Percentiles rank a stretch among this genome's conserved stretches.
These are phyloP conservation scores for Pythium apleroticum DNA, from an alignment of 352 stramenopile genomes.

Conservation along the genomic window DNA sequence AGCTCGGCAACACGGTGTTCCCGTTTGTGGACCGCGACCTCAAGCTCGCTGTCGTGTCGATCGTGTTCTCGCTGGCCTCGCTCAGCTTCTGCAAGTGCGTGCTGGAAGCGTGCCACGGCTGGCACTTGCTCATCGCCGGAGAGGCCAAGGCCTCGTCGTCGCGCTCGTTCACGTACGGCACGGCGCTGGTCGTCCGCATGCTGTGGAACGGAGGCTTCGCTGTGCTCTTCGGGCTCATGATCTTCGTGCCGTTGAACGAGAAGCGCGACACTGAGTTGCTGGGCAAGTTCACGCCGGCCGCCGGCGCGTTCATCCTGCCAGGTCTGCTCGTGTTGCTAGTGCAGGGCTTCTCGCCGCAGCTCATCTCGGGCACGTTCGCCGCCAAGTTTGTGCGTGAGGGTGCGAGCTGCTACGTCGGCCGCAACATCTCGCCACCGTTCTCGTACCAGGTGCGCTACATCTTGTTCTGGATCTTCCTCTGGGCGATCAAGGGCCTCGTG, in stretches of 20 bases:
- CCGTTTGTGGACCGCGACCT: constrained; percentile 38
- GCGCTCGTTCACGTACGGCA: constrained; percentile 40
- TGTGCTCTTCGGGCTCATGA: constrained; percentile 40
- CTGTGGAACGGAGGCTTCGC: constrained; percentile 42
- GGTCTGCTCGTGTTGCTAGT: constrained; percentile 32
- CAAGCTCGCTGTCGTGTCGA: constrained; percentile 38
- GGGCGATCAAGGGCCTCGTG: constrained; percentile 35
- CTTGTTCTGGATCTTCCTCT: constrained; percentile 40
- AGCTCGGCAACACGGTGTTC: constrained; percentile 33
- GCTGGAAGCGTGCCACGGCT: constrained; percentile 39
- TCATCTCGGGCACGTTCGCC: constrained; percentile 32
- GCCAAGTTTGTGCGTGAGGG: constrained; percentile 49
- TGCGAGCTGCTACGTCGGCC: constrained; percentile 43
- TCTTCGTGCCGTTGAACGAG: constrained; percentile 31
- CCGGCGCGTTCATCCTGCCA: constrained; percentile 29
- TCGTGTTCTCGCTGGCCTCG: constrained; percentile 34
- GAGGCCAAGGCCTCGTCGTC: constrained; percentile 37
- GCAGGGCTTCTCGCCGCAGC: constrained; percentile 33
- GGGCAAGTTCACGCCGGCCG: constrained; percentile 16
- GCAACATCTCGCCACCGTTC: constrained; percentile 37
- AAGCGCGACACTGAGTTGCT: constrained; percentile 26
- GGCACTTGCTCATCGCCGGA: constrained; percentile 31
- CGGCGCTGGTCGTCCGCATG: constrained; percentile 35
- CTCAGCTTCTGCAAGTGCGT: constrained; percentile 36
- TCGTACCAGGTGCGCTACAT: constrained; percentile 38